Conservation (phyloP, 2,329 filamentous ascomycete species). For the Plenodomus biglobosus region DNA sequence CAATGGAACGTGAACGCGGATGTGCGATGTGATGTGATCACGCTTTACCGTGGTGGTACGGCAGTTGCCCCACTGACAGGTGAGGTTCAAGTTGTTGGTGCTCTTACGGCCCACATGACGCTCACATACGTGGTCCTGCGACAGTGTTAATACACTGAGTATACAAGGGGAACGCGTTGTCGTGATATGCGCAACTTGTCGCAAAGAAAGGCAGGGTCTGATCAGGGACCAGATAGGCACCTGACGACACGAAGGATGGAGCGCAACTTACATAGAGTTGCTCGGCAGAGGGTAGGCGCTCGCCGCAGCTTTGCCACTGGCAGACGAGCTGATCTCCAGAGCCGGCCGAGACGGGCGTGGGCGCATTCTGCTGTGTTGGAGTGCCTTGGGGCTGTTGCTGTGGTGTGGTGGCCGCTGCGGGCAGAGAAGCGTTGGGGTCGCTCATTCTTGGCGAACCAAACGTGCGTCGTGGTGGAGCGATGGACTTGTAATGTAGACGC, state of each 20-base stretch:
- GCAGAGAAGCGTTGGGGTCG: slow-evolving; percentile 23
- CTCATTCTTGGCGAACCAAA: slow-evolving; percentile 16
- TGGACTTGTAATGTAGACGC: not conserved
- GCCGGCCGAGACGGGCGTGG: slow-evolving; percentile 32
- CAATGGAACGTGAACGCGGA: slow-evolving; percentile 95
- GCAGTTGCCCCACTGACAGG: slow-evolving; percentile 96
- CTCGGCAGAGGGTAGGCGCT: slow-evolving; percentile 60
- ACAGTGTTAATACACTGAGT: slow-evolving; percentile 10
- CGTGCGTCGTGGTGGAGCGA: not conserved
- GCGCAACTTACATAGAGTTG: slow-evolving; percentile 60
- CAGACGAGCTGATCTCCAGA: slow-evolving; percentile 54
- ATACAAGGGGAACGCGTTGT: not conserved
- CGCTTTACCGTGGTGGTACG: slow-evolving; percentile 97
- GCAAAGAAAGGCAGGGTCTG: not conserved
- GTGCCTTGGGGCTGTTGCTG: slow-evolving; percentile 39
- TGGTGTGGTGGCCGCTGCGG: slow-evolving; percentile 30
- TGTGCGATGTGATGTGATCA: slow-evolving; percentile 98
- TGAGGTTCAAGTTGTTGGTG: slow-evolving; percentile 97
- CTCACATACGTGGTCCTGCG: slow-evolving; percentile 94
- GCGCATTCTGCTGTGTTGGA: slow-evolving; percentile 37
- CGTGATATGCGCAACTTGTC: not conserved
- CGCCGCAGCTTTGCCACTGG: slow-evolving; percentile 65
- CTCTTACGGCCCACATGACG: slow-evolving; percentile 98
- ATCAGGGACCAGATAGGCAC: not conserved
- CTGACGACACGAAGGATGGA: not conserved